phyloP scores from a whole-genome alignment of 441 rosid genomes.

The Omphalea diandra region DNA sequence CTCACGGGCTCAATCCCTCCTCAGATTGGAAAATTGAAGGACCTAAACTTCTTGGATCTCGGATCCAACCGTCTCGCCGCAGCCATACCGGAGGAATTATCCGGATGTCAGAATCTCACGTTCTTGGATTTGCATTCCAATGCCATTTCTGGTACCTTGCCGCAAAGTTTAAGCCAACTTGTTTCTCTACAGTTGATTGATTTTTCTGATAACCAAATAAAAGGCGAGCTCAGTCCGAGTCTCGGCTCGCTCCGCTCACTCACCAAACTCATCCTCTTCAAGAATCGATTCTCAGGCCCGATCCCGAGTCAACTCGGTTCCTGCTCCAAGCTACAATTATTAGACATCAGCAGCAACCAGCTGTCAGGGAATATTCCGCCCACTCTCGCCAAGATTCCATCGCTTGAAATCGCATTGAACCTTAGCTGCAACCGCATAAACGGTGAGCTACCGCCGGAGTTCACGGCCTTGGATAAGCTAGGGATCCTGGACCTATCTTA shows the following conservation, averaged over 20 bases:
- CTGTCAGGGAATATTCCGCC: conserved; percentile 55
- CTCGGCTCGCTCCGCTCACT: conserved; percentile 54
- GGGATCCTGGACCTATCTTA: conserved; percentile 64
- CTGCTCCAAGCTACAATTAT: conserved; percentile 57
- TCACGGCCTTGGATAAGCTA: conserved; percentile 59
- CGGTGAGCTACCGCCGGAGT: conserved; percentile 54
- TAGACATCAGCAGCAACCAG: conserved; percentile 58
- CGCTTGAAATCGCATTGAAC: conserved; percentile 72
- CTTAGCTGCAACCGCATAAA: conserved; percentile 70
- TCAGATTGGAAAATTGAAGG: conserved; percentile 49
- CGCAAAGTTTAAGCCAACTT: conserved; percentile 42
- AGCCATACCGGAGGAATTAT: conserved; percentile 43
- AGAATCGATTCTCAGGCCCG: conserved; percentile 50
- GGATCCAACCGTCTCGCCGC: conserved; percentile 56
- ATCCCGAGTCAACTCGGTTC: conserved; percentile 58
- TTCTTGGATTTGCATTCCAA: conserved; percentile 70
- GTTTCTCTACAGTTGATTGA: conserved; percentile 53
- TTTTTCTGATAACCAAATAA: conserved; percentile 51
- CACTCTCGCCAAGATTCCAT: conserved; percentile 61
- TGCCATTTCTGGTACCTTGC: conserved; percentile 49
- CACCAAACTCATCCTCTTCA: conserved; percentile 50
- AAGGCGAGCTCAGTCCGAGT: conserved; percentile 42
- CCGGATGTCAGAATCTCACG: conserved; percentile 56
- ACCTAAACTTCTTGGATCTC: conserved; percentile 59
- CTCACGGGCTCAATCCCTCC: conserved; percentile 51